phyloP scores from a whole-genome alignment of 169 alveolate genomes.

The Toxoplasma gondii region DNA sequence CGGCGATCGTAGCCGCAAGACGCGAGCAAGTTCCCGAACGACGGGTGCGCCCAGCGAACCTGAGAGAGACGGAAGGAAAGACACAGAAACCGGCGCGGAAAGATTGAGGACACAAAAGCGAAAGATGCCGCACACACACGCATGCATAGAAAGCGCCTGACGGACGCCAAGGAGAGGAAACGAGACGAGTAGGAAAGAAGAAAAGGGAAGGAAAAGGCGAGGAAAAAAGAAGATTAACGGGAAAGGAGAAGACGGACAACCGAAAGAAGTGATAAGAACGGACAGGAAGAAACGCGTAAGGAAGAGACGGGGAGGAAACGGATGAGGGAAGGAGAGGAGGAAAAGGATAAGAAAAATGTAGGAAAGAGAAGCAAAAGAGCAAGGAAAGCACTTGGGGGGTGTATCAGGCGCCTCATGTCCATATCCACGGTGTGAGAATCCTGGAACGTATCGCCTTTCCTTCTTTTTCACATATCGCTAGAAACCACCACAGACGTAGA shows the following conservation, averaged over 20 bases:
- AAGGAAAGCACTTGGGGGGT: too few species aligned
- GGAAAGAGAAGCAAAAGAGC: background rate
- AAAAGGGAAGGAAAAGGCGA: background rate
- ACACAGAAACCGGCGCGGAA: too few species aligned
- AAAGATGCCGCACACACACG: background rate
- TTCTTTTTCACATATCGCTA: too few species aligned
- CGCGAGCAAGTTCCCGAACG: slow-evolving; percentile 86
- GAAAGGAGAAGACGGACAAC: background rate
- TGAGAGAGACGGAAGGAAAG: background rate
- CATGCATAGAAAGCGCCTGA: background rate
- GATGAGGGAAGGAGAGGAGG: background rate
- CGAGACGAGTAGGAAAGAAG: background rate
- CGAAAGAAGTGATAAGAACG: background rate
- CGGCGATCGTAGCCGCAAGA: slow-evolving; percentile 89
- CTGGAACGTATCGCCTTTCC: too few species aligned
- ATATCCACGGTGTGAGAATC: too few species aligned
- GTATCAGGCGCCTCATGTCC: too few species aligned
- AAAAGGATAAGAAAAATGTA: background rate
- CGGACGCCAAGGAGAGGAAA: background rate
- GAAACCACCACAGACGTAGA: too few species aligned
- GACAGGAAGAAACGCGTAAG: background rate
- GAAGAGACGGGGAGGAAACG: background rate
- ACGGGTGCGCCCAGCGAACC: slow-evolving; percentile 93
- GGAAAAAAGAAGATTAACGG: background rate
- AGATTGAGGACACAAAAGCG: too few species aligned